Base-by-base conservation (phyloP, 345 rosid genomes). In the Erysimum cheiranthoides region DNA sequence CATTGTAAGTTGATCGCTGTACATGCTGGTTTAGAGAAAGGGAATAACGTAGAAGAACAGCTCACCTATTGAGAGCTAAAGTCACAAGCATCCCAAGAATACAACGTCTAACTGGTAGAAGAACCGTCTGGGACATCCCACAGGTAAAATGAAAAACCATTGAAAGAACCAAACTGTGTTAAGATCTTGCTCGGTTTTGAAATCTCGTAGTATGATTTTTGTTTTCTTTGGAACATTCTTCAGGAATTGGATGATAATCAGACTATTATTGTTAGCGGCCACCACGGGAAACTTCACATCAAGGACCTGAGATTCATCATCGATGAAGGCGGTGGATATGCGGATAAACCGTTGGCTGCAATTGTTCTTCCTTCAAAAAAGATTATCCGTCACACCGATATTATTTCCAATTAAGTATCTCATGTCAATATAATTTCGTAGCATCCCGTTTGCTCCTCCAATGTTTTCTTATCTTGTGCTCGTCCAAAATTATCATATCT, bases 291-390 rank as follows among this genome's bases (percentile, higher is more conserved):
- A 76, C 94, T 93, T 73, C 87, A 85, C 21, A 73, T 93, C n/a
- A 89, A 91, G 38, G 96, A 87, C 46, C 79, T 87, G 71, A 84
- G 98, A 78, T 71, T 93, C 86, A 81, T 90, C 68, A 85, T 93
- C 13, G 97, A 93, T 50, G 96, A 93, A 86, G 85, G 93, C 0
- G 97, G 98, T 0, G 97, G 96, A 50, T 62, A 74, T 9, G 84
- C 81, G 27, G 61, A 74, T 6, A 93, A 80, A 42, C 98, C 93
- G 0, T 75, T 91, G 43, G 97, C 93, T 69, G 98, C 97, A 31
- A 79, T 91, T 8, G 78, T 85, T 74, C 96, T 88, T 71, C 98
- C 93, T 16, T 84, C 88, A 4, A 80, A 70, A 88, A 83, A 81
- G 79, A 78, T 93, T 18, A 80, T 87, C 21, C 90, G 93, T 1